Evolutionary conservation across 2,329 filamentous ascomycete genomes (phyloP).

Genomic region (Cadophora malorum): DNA sequence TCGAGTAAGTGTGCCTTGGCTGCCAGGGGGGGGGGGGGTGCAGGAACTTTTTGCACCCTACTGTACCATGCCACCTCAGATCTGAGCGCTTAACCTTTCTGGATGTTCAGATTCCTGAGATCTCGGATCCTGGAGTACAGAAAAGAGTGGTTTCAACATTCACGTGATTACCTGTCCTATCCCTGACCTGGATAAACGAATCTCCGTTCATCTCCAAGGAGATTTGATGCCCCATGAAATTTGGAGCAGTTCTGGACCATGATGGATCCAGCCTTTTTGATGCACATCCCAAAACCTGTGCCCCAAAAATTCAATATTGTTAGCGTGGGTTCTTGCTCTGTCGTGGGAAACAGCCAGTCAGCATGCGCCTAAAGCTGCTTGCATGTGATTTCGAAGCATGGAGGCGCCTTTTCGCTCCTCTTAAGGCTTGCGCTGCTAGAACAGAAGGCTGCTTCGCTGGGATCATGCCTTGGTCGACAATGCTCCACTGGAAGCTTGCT

Average conservation of each 20-base stretch:
- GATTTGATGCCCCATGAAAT: conserved; percentile 12
- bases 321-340: conserved; percentile 11
- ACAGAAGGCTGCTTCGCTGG: conserved; percentile 16
- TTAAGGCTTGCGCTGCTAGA: neutral
- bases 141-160: conserved; percentile 5
- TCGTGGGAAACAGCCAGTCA: conserved; percentile 29
- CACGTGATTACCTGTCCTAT: conserved; percentile 2
- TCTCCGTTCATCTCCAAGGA: conserved; percentile 28
- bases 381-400: conserved; percentile 5
- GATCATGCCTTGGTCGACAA: conserved; percentile 9
- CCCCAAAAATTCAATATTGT: conserved; percentile 7
- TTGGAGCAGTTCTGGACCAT: conserved; percentile 17
- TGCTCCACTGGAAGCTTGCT: conserved; percentile 6
- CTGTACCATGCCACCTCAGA: conserved; percentile 3
- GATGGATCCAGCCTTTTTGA: conserved; percentile 1
- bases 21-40: no score
- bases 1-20: no score
- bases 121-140: conserved; percentile 7
- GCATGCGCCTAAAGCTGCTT: neutral
- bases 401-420: neutral
- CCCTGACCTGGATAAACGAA: conserved; percentile 26
- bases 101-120: conserved; percentile 4
- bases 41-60: no score
- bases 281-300: neutral
- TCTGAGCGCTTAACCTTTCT: conserved; percentile 12